Evolutionary conservation across 1,284 basidiomycete genomes (phyloP), one percentile per base, ranked within the genome.

Genomic region (Puccinia hordei): DNA sequence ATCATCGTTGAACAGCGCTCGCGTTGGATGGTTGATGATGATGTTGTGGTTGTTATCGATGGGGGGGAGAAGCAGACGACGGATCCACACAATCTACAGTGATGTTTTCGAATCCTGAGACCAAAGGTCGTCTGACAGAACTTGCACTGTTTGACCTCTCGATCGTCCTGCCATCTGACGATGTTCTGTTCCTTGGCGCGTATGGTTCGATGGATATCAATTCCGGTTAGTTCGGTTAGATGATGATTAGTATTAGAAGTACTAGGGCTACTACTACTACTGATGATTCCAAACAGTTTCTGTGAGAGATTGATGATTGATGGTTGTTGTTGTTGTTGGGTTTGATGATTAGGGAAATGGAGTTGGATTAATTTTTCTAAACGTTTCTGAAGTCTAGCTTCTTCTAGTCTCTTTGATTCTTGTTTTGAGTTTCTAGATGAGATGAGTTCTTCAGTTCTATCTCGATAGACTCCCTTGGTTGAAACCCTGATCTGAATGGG

Each of bases 161-260:
- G 87, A 84, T 98, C 96, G 53, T 92, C 91, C 85, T 98, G 91
- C 96, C 96, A 99, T 17, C 94, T 94, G 3, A 98, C 94, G 83
- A 99, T 95, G 46, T 89, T 88, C 86, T 98, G 95, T 86, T 99
- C 96, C 0, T 83, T 82, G 17, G 82, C 81, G 13, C 84, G 81
- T 3, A 72, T n/a, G n/a, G n/a, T n/a, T n/a, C n/a, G n/a, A n/a
- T n/a, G n/a, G n/a, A n/a, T n/a, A n/a, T n/a, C n/a, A n/a, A n/a
- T n/a, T n/a, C n/a, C n/a, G n/a, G n/a, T n/a, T n/a, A n/a, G n/a
- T n/a, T n/a, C n/a, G n/a, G n/a, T n/a, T n/a, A n/a, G n/a, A n/a
- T n/a, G n/a, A n/a, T n/a, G n/a, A n/a, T n/a, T n/a, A n/a, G n/a
- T n/a, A n/a, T n/a, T n/a, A n/a, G n/a, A n/a, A n/a, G n/a, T n/a